Evolutionary conservation across 1,284 basidiomycete species (phyloP).

Genomic region (Apiotrichum sp.): DNA sequence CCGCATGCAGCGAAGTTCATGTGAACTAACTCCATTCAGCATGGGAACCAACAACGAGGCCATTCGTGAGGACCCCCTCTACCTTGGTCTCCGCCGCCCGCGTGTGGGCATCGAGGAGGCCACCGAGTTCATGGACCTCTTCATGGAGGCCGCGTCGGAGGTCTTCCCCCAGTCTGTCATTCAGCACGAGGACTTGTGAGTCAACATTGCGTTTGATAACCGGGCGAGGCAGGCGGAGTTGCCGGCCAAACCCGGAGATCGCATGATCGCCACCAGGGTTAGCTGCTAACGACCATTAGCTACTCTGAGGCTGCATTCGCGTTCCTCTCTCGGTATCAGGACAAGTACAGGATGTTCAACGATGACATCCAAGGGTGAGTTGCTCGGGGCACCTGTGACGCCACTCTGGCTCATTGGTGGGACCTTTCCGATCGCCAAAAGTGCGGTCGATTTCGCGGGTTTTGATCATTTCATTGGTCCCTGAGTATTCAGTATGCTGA

Average conservation of each 20-base stretch:
- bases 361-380: conserved; percentile 68
- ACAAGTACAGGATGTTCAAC: conserved; percentile 77
- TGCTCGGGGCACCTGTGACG: neutral
- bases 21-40: conserved; percentile 19
- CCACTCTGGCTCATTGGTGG: neutral
- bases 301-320: conserved; percentile 79
- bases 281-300: conserved; percentile 1
- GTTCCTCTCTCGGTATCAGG: conserved; percentile 68
- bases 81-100: conserved; percentile 73
- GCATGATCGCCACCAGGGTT: no score
- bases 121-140: conserved; percentile 81
- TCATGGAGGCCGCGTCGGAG: conserved; percentile 72
- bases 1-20: neutral
- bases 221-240: no score
- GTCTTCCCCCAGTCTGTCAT: conserved; percentile 74
- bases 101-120: conserved; percentile 59
- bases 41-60: conserved; percentile 82
- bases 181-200: conserved; percentile 81
- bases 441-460: no score
- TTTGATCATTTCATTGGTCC: no score
- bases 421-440: conserved; percentile 1
- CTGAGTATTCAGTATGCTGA: conserved; percentile 5
- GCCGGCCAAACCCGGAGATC: no score
- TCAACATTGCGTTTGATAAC: neutral
- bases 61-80: conserved; percentile 79